Conservation (phyloP, 495 filamentous ascomycete species). For the Cairneyella variabilis region DNA sequence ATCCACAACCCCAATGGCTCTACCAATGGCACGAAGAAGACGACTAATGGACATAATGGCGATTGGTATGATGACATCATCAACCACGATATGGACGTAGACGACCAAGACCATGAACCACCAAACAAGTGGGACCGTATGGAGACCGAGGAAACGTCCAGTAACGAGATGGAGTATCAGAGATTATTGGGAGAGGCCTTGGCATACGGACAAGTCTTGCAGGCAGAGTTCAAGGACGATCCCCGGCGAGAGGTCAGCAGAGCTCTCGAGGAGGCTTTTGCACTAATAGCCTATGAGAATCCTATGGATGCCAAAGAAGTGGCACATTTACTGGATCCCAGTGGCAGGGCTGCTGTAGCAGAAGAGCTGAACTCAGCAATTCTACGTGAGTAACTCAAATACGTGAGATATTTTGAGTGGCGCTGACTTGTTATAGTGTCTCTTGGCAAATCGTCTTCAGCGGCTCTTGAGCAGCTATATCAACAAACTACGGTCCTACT, state of each 20-base stretch:
- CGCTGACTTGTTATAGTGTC: conserved; percentile 55
- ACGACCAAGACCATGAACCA: conserved; percentile 52
- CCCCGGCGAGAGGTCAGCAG: conserved; percentile 62
- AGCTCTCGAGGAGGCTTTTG: conserved; percentile 80
- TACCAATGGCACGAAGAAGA: conserved; percentile 28
- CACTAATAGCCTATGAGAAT: conserved; percentile 82
- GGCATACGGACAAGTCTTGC: conserved; percentile 75
- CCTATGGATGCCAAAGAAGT: conserved; percentile 71
- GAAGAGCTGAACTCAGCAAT: conserved; percentile 96
- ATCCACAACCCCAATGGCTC: conserved; percentile 37
- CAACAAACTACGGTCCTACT: conserved; percentile 85
- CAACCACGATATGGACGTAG: conserved; percentile 78
- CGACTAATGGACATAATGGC: conserved; percentile 21
- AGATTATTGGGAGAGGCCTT: conserved; percentile 65
- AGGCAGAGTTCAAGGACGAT: conserved; percentile 71
- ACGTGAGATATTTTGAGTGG: no score
- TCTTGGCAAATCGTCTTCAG: conserved; percentile 82
- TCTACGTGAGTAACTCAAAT: conserved; percentile 68
- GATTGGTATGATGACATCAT: conserved; percentile 46
- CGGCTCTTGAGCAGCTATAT: conserved; percentile 81
- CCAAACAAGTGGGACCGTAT: conserved; percentile 41
- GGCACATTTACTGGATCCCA: conserved; percentile 72
- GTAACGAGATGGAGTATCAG: conserved; percentile 40
- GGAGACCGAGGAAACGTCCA: conserved; percentile 46
- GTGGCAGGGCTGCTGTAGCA: conserved; percentile 73